Base-by-base conservation (phyloP, 2,329 filamentous ascomycete species). In the Cordyceps fumosorosea region DNA sequence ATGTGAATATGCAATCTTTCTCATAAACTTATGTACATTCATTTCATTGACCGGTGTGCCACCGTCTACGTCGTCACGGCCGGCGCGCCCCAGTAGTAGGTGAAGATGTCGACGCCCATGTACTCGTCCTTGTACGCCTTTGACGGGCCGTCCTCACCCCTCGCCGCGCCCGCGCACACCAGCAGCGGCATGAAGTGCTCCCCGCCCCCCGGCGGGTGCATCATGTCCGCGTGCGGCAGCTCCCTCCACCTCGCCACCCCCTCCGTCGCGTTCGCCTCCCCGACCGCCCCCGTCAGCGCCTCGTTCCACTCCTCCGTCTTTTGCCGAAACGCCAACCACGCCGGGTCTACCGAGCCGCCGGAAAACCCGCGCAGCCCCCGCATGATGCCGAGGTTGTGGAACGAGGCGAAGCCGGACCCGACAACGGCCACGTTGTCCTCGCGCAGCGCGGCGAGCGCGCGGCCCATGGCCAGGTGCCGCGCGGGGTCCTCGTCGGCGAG, bases 141-240 rank as follows among this genome's bases (percentile, higher is more conserved):
- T 20, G 73, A 77, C 68, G 70, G 70, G 55, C 77, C 80, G 0
- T 69, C 72, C 22, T 78, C 78, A 1, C 48, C 44, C 11, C 22
- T 24, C 14, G 79, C 82, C 0, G 78, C 78, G 0, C 80, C 82
- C 3, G 81, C 81, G 66, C 80, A 82, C 37, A 86, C 84, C 52
- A 85, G 69, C 71, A 86, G 69, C 63, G 84, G 84, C 76, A 86
- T 71, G 60, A 86, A 85, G 65, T 86, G 84, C 71, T 86, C 84
- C 0, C 80, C 82, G 0, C 79, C 81, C 11, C 74, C 69, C 1
- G 72, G 71, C 3, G 84, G 84, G 68, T 86, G 84, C 77, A 84
- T 82, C 14, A 77, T 74, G 64, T 81, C 79, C 1, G 79, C 76
- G 37, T 76, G 69, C 0, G 80, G 78, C 65, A 83, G 75, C 3